phyloP scores from a whole-genome alignment of 345 rosid genomes.

The Hypericum androsaemum region DNA sequence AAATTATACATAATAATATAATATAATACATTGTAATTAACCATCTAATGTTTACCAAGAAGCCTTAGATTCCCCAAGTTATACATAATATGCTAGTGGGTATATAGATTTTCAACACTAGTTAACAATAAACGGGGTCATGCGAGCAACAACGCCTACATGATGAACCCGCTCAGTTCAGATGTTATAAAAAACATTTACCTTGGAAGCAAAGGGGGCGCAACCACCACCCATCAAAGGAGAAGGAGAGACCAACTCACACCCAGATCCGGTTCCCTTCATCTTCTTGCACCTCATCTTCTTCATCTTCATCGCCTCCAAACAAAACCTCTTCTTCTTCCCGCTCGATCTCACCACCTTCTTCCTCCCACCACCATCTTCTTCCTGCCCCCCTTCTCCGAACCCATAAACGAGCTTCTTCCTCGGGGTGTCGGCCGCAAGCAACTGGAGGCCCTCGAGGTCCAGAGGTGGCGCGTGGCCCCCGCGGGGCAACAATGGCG shows the following conservation, averaged over 20 bases:
- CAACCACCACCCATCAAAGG: conserved; percentile 32
- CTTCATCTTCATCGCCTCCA: conserved; percentile 15
- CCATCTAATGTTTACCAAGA: too few species aligned
- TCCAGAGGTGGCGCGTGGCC: too few species aligned
- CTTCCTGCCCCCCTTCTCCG: conserved; percentile 19
- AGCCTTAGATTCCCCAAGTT: too few species aligned
- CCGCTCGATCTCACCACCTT: background rate
- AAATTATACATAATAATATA: too few species aligned
- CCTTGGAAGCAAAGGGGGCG: conserved; percentile 39
- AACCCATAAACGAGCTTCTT: conserved; percentile 24
- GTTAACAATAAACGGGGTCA: too few species aligned
- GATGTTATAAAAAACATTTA: too few species aligned
- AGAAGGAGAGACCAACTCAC: conserved; percentile 21
- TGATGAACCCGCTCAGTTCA: too few species aligned
- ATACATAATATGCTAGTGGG: too few species aligned
- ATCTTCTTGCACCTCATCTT: conserved; percentile 17
- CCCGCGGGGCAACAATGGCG: conserved; percentile 59
- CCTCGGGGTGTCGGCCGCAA: conserved; percentile 14
- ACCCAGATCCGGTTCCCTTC: conserved; percentile 13
- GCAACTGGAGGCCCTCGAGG: too few species aligned
- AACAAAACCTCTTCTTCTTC: background rate
- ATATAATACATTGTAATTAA: too few species aligned
- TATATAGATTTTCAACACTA: too few species aligned
- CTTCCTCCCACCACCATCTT: conserved; percentile 4
- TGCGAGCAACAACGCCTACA: too few species aligned